Base-by-base conservation (phyloP, 805 yeast species). In the Suhomyces sp. region DNA sequence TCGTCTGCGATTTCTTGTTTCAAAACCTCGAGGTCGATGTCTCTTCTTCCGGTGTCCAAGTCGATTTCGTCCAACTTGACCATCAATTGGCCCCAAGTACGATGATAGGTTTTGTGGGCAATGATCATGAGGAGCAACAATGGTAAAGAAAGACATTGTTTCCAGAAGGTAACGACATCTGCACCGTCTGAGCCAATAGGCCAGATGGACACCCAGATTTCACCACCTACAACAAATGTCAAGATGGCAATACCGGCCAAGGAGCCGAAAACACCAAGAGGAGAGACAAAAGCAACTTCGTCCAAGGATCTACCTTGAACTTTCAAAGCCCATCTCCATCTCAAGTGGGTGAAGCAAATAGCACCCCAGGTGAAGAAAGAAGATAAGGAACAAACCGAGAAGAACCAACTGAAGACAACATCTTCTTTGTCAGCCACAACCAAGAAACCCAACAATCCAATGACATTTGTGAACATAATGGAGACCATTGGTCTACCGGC, bases 141-240 rank as follows among this genome's bases (percentile, higher is more conserved):
- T n/a, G 67, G 67, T 58, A 64, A 59, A 12, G 67, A 62, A 53
- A 81, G 63, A 66, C 83, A 82, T 52, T 76, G 67, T 60, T 81
- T 72, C 72, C 83, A 80, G 66, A 82, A 82, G 4, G 64, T 64
- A 29, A 58, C 60, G 9, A 72, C 77, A 52, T 50, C 58, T 15
- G 75, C 67, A 13, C 22, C 25, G 17, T 56, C 50, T 8, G 31
- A 27, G 13, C 67, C 72, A 45, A 67, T 64, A 37, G 78, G 78
- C 62, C 62, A 73, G 48, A 73, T 59, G 2, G 79, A 67, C 5
- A 71, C 65, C 71, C 76, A 74, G 48, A 74, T 60, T 53, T 71
- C 72, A 22, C 75, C 73, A 39, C 63, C 59, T 29, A 74, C 68
- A 51, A 73, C 62, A 35, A 72, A 63, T 3, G 62, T 27, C 57